Base-by-base conservation (phyloP, 805 yeast genomes). In the Blastobotrys parvus region DNA sequence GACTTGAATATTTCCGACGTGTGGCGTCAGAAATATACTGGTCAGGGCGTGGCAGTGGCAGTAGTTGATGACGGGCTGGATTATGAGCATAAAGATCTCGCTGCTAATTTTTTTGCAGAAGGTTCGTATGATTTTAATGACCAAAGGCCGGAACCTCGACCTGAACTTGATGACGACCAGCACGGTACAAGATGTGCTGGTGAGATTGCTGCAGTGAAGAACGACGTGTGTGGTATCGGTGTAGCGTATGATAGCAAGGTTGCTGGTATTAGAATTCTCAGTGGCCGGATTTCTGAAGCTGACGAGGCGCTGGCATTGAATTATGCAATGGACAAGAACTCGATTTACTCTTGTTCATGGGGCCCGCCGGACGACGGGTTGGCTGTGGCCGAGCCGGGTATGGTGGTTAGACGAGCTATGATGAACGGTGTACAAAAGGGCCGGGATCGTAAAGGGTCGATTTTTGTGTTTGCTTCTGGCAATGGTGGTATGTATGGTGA, bases 151-250 rank as follows among this genome's bases (percentile, higher is more conserved):
- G 65, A 79, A 38, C 98, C 98, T 2, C 77, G 75, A 53, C 98
- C 98, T 8, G 68, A 80, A 44, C 69, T 90, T 22, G 62, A 54
- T 6, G 94, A 84, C 60, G 98, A 92, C 60, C 79, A 80, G 53
- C 98, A 92, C 61, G 98, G 98, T 4, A 92, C 98, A 0, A 69
- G 98, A 51, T 92, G 98, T 67, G 97, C 98, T 2, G 97, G 96
- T 31, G 98, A 92, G 62, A 83, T 92, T 45, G 97, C 96, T 0
- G 92, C 81, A 2, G 88, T 77, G 41, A 68, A 69, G 42, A 90
- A 92, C 60, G 82, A 77, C 23, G 80, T 71, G 17, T 92, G 98
- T 64, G 98, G 98, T n/a, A 72, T 92, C 4, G 98, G 98, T 37
- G 94, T 89, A n/a, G 97, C 97, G 0, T 88, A 76, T 54, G 76